Base-by-base conservation (phyloP, 495 filamentous ascomycete genomes). In the Aspergillus hancockii region DNA sequence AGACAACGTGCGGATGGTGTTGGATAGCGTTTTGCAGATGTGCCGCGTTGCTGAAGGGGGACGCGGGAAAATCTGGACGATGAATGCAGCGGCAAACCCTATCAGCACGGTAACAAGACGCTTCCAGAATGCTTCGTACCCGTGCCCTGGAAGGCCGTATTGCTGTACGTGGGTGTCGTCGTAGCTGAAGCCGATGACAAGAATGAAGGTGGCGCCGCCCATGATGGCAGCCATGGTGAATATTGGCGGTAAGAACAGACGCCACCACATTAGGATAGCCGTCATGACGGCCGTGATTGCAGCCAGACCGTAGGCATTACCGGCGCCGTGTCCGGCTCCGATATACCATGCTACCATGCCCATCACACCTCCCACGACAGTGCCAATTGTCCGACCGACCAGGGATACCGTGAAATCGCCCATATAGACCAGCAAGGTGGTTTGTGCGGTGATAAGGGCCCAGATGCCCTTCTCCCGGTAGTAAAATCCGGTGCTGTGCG, bases 401-500 rank as follows among this genome's bases (percentile, higher is more conserved):
- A 76, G 13, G 6, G 71, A 73, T 14, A 73, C 67, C 0, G 66
- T 69, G 30, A 79, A 76, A 41, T 79, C 76, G 0, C 72, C 67
- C 71, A 76, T 75, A 45, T 77, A 79, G 3, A 75, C 62, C 1
- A 77, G 61, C 5, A 79, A 30, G 1, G 69, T 71, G 8, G 73
- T 76, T 49, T 79, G 76, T 3, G 64, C 76, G 65, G 75, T 79
- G 38, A 79, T 78, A 30, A 79, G 54, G 1, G 63, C 75, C 76
- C 76, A 79, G 1, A 79, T 55, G 7, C 76, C 73, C 52, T 77
- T 79, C 55, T 77, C 68, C 2, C 73, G 67, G 38, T 73, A 79
- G 51, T 69, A 79, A 46, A 79, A 77, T 10, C 76, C 71, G 1
- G 76, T 71, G 23, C 64, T 69, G 22, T 61, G 58, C 0, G 75